phyloP scores from a whole-genome alignment of 495 filamentous ascomycete genomes.

The Aspergillus ostianus region DNA sequence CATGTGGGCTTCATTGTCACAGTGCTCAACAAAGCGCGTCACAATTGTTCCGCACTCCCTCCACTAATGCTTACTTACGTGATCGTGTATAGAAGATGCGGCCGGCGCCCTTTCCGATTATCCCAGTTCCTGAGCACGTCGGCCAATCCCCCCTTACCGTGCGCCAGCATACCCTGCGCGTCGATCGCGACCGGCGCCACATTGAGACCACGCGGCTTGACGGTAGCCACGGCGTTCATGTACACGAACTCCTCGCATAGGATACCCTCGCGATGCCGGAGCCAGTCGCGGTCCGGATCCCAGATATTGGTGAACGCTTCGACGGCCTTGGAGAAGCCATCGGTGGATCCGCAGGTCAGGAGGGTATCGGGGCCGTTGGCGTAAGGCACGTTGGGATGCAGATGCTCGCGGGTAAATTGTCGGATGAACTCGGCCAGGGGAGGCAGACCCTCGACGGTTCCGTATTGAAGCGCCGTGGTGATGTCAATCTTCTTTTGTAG shows the following conservation, averaged over 20 bases:
- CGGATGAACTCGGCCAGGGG: conserved; percentile 72
- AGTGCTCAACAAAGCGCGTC: neutral
- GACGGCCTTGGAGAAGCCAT: conserved; percentile 76
- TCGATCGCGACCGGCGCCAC: conserved; percentile 73
- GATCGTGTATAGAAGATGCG: conserved; percentile 87
- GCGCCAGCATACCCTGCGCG: conserved; percentile 66
- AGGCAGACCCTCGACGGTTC: conserved; percentile 71
- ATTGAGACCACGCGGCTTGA: conserved; percentile 66
- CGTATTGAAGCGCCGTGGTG: conserved; percentile 81
- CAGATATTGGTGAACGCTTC: conserved; percentile 71
- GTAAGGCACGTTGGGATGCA: conserved; percentile 83
- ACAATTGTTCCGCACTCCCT: neutral
- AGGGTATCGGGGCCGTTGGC: conserved; percentile 70
- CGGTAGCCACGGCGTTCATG: conserved; percentile 67
- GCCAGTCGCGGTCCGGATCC: conserved; percentile 63
- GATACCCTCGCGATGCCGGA: conserved; percentile 66
- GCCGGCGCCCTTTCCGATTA: conserved; percentile 63
- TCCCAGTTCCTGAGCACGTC: conserved; percentile 86
- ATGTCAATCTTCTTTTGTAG: conserved; percentile 71
- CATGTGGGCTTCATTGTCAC: neutral
- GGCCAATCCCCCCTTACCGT: conserved; percentile 67
- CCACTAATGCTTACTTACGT: no score
- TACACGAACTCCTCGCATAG: conserved; percentile 79
- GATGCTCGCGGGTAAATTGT: conserved; percentile 69
- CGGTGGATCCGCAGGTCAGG: conserved; percentile 76